phyloP scores from a whole-genome alignment of 345 rosid species.

The Ceriops zippeliana region DNA sequence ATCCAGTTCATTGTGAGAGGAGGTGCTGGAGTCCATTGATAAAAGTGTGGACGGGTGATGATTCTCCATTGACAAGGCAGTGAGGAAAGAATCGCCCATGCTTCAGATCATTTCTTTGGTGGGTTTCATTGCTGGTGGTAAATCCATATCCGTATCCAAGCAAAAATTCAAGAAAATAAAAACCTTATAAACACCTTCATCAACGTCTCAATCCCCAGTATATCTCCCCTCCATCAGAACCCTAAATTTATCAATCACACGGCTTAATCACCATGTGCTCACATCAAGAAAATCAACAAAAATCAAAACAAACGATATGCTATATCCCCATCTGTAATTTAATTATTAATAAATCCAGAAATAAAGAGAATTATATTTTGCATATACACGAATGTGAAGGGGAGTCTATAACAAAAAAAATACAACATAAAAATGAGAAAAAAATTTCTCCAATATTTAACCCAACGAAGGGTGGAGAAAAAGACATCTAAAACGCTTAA shows the following conservation, averaged over 20 bases:
- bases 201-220: constrained; percentile 51
- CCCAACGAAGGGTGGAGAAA: constrained; percentile 6
- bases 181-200: constrained; percentile 39
- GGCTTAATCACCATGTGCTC: constrained; percentile 31
- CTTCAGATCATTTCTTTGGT: constrained; percentile 20
- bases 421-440: not conserved
- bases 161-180: constrained; percentile 38
- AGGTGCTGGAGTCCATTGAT: constrained; percentile 24
- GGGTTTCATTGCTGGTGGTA: constrained; percentile 32
- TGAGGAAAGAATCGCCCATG: constrained; percentile 15
- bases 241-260: constrained; percentile 39
- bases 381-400: not conserved
- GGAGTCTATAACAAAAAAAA: not conserved
- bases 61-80: constrained; percentile 24
- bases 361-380: not conserved
- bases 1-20: constrained; percentile 23
- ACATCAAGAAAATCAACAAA: constrained; percentile 19
- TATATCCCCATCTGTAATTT: too few species aligned
- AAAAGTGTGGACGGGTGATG: constrained; percentile 25
- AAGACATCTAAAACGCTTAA: constrained; percentile 27
- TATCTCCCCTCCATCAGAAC: constrained; percentile 54
- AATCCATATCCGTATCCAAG: constrained; percentile 34
- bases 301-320: not conserved
- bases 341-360: not conserved
- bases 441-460: constrained; percentile 30